These are phyloP conservation scores for Stemphylium vesicarium DNA, from an alignment of 2,329 filamentous ascomycete species.

Conservation along the genomic window DNA sequence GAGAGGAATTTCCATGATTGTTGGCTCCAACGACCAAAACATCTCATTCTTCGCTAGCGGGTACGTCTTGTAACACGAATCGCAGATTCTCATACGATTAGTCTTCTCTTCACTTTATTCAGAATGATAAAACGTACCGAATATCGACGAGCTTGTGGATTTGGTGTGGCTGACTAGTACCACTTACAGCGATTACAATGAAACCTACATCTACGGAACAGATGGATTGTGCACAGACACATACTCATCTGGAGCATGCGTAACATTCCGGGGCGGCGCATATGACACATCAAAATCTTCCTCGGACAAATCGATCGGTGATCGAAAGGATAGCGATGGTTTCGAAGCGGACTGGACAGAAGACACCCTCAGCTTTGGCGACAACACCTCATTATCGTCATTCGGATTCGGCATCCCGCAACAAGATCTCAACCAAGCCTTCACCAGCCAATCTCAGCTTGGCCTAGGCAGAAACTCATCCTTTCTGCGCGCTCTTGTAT, in stretches of 20 bases:
- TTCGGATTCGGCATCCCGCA: constrained; percentile 21
- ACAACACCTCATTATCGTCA: constrained; percentile 13
- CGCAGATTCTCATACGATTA: not conserved
- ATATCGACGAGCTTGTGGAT: not conserved
- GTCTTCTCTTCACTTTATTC: not conserved
- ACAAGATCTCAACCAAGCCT: constrained; percentile 18
- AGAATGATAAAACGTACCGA: not conserved
- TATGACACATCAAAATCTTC: constrained; percentile 18
- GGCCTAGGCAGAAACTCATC: constrained; percentile 44
- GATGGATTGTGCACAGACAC: constrained; percentile 9
- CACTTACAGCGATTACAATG: constrained; percentile 19
- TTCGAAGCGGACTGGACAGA: constrained; percentile 17
- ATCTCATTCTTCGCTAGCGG: constrained; percentile 22
- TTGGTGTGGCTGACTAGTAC: constrained; percentile 8
- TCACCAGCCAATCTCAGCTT: constrained; percentile 23
- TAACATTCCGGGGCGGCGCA: constrained; percentile 17
- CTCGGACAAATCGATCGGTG: constrained; percentile 7
- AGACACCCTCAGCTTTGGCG: constrained; percentile 15
- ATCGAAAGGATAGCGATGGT: constrained; percentile 13
- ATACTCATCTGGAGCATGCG: constrained; percentile 16
- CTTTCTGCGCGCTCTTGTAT: constrained; percentile 32
- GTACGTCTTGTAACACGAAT: constrained; percentile 14
- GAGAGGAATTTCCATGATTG: constrained; percentile 17
- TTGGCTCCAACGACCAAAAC: constrained; percentile 23
- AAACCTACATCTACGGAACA: constrained; percentile 24